Conservation (phyloP, 352 stramenopile genomes). For the Globisporangium carolinianum region DNA sequence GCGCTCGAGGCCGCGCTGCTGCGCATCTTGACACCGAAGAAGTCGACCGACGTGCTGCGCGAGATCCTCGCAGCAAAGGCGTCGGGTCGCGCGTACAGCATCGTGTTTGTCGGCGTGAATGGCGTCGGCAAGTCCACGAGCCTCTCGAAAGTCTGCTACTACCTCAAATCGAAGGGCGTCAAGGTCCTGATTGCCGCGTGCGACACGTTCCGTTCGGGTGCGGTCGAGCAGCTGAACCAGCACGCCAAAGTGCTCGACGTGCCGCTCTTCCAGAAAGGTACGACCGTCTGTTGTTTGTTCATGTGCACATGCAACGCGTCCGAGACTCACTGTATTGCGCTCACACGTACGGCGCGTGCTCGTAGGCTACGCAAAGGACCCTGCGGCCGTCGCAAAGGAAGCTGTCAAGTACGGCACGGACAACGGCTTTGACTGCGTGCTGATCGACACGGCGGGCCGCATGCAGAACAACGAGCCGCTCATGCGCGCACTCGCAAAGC, state of each 20-base stretch:
- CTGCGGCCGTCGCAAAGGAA: constrained; percentile 91
- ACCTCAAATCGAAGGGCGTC: constrained; percentile 96
- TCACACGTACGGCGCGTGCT: not conserved
- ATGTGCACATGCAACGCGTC: not conserved
- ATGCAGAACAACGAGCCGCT: constrained; percentile 99
- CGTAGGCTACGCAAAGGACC: constrained; percentile 96
- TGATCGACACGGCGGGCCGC: constrained; percentile 97
- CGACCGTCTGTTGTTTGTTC: not conserved
- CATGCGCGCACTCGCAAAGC: constrained; percentile 96
- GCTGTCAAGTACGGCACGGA: constrained; percentile 93
- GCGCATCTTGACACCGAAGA: constrained; percentile 94
- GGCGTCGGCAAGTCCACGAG: constrained; percentile 98
- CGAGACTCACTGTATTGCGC: not conserved
- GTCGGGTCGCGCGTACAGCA: constrained; percentile 91
- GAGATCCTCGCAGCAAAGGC: constrained; percentile 89
- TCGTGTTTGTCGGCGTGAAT: constrained; percentile 99
- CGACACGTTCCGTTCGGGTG: constrained; percentile 98
- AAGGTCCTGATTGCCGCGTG: constrained; percentile 96
- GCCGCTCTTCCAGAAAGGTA: constrained; percentile 91
- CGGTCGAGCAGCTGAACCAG: constrained; percentile 97
- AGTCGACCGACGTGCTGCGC: constrained; percentile 94
- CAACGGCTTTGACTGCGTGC: constrained; percentile 94
- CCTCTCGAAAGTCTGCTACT: constrained; percentile 98
- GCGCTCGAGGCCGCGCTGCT: constrained; percentile 92
- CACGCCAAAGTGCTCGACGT: constrained; percentile 96